Percentiles rank a stretch among this genome's conserved stretches.
Evolutionary conservation across 176 grass and related monocot species (phyloP).

Genomic region (Aegilops sharonensis): DNA sequence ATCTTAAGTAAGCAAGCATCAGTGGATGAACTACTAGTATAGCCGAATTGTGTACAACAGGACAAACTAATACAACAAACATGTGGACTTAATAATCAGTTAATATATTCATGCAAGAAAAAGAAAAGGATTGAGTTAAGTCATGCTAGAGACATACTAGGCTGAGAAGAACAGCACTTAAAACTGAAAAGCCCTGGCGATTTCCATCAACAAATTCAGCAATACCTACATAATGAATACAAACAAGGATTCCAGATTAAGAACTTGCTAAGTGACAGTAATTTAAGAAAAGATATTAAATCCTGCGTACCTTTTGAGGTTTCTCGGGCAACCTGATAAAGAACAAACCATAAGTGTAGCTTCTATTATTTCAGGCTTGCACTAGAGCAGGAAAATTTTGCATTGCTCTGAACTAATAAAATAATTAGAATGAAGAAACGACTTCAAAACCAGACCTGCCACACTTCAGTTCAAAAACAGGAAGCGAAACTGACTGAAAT

Average conservation of each 20-base stretch:
- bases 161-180: slow-evolving; percentile 82
- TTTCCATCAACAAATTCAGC: slow-evolving; percentile 83
- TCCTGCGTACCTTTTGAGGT: slow-evolving; percentile 54
- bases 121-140: not conserved
- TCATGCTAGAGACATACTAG: slow-evolving; percentile 54
- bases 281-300: slow-evolving; percentile 31
- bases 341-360: slow-evolving; percentile 39
- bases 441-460: not conserved
- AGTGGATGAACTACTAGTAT: not conserved
- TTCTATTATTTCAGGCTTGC: slow-evolving; percentile 33
- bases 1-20: slow-evolving; percentile 23
- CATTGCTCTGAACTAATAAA: slow-evolving; percentile 27
- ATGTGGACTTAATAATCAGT: slow-evolving; percentile 20
- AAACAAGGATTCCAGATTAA: slow-evolving; percentile 12
- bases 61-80: slow-evolving; percentile 13
- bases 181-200: slow-evolving; percentile 68
- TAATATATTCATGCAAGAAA: slow-evolving; percentile 13
- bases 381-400: slow-evolving; percentile 19
- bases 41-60: slow-evolving; percentile 17
- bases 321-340: slow-evolving; percentile 69
- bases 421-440: slow-evolving; percentile 26
- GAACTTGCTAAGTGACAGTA: not conserved
- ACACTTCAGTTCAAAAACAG: not conserved
- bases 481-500: not conserved
- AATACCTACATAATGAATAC: slow-evolving; percentile 52